Base-by-base conservation (phyloP, 495 filamentous ascomycete species). In the Glarea lozoyensis region DNA sequence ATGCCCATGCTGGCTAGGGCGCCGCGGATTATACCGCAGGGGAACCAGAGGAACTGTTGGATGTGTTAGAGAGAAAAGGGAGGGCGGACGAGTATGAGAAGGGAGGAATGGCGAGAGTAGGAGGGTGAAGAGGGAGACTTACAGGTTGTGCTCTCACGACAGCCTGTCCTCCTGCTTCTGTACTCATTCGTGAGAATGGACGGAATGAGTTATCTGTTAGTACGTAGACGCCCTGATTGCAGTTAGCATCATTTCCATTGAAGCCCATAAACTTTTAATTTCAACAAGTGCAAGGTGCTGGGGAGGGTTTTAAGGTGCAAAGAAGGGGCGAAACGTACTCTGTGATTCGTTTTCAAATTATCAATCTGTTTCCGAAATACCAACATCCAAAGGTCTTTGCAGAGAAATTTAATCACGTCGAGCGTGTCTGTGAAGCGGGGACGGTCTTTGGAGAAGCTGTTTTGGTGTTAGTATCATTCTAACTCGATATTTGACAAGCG, bases 301-400 rank as follows among this genome's bases (percentile, higher is more conserved):
- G n/a, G n/a, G n/a, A n/a, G n/a, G n/a, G n/a, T n/a, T n/a, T n/a
- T 25, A 24, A 33, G 27, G 35, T 17, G 43, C 42, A 43, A 33
- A 32, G 30, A 24, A 23, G 34, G 37, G 18, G 19, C n/a, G 41
- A 21, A 17, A 45, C 68, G 13, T 69, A 87, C 85, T 55, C 92
- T 75, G 59, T 98, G 92, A 60, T 98, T 98, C 11, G 92, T 98
- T 68, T 97, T 98, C 31, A 98, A 68, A 65, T 97, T 97, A 60
- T 98, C 92, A 53, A 97, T 81, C 63, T 96, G 92, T 64, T 98
- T 98, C 60, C 86, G 71, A 63, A 95, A 98, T 23, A 96, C 73
- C 30, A 94, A 70, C 37, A 77, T 86, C 92, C 92, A 98, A 32
- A 98, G 64, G 59, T 98, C 93, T 62, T 97, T 98, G 73, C 92